Evolutionary conservation across 2,329 filamentous ascomycete genomes (phyloP), one percentile per base, ranked within the genome.

Genomic region (Fusarium sambucinum): DNA sequence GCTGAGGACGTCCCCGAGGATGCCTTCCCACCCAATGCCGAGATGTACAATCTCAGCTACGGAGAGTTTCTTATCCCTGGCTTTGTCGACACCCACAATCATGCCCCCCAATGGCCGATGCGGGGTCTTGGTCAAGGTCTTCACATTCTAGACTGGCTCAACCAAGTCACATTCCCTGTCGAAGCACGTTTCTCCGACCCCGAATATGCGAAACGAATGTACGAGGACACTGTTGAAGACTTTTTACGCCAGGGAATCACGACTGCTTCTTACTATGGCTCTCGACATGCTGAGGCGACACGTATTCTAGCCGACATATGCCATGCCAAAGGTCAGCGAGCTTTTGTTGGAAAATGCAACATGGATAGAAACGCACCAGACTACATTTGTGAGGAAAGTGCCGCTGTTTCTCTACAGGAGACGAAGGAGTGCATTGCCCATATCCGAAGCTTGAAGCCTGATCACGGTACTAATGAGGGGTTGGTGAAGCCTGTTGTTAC

Each of bases 61-160:
- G 59, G 60, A 17, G 60, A 63, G 2, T 63, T 63, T 2, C 12
- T 66, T 3, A 83, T 88, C 45, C 87, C 87, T 0, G 86, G 87
- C 25, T 85, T 89, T 65, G 79, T 91, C 38, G 89, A 91, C 76
- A 90, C 88, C 2, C 89, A 91, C 76, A 90, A 89, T 63, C 89
- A 92, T 71, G 89, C 89, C 0, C 89, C 89, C 38, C 83, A 87
- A 68, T 85, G 82, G 80, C 77, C 81, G 16, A 81, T 82, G 75
- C 78, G 82, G 25, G 82, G 84, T 29, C 77, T 85, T 6, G 82
- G 83, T 7, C 82, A 85, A 69, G 79, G 84, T 42, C 78, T 84
- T 75, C 81, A 86, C 63, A 85, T 87, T 62, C 79, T 89, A 10
- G 85, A 90, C 72, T 92, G 89, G 89, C 81, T 91, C 2, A 81